A percentile compares a stretch with the other conserved stretches of the same genome.
Conservation (phyloP, 306 rosid species). For the Vigna angularis region DNA sequence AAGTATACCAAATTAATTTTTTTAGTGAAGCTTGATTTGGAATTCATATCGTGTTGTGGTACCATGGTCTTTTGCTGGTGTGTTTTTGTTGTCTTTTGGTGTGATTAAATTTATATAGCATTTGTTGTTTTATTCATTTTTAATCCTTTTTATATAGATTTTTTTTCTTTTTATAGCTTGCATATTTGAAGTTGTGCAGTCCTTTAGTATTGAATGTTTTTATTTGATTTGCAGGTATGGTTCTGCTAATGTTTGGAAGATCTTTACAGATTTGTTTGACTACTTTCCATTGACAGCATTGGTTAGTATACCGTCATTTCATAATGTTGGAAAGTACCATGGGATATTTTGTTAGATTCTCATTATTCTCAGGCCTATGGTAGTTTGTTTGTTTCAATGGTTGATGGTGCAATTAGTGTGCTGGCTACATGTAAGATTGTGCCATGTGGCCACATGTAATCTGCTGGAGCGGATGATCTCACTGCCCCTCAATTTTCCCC, state of each 20-base stretch:
- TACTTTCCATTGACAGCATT: conserved; percentile 95
- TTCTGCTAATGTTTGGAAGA: conserved; percentile 97
- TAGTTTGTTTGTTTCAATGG: not conserved
- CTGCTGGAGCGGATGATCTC: not conserved
- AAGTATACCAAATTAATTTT: not conserved
- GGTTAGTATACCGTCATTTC: conserved; percentile 61
- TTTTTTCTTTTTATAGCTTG: not conserved
- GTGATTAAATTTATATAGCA: too few species aligned
- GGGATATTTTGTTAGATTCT: conserved; percentile 11
- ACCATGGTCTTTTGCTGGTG: not conserved
- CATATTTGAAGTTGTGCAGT: conserved; percentile 31
- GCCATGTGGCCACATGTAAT: not conserved
- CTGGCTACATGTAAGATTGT: not conserved
- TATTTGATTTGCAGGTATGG: conserved; percentile 83
- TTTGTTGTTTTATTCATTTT: not conserved
- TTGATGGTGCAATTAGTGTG: not conserved
- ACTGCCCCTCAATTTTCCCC: not conserved
- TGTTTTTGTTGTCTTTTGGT: not conserved
- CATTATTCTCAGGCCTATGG: not conserved
- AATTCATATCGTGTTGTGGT: conserved; percentile 6
- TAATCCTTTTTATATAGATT: not conserved
- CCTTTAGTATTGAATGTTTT: conserved; percentile 19
- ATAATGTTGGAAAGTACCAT: conserved; percentile 19
- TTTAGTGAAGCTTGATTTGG: not conserved
- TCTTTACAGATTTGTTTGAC: conserved; percentile 92